Evolutionary conservation across 192 early-diverging fungal species (phyloP).

Genomic region (Geosiphon pyriformis): DNA sequence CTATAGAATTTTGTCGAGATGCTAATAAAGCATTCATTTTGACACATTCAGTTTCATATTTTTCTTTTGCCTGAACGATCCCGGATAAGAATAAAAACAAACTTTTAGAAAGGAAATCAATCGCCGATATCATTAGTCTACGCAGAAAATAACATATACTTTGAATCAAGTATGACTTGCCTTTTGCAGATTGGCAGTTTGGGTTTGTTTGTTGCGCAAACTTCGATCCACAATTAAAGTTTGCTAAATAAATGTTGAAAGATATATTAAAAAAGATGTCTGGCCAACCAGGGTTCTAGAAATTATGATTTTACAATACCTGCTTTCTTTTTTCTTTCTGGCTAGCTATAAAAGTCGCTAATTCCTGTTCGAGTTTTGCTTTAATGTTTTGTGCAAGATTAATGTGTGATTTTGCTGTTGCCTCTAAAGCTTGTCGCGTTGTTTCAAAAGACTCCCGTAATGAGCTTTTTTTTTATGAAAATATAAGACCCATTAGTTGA

Average conservation of each 20-base stretch:
- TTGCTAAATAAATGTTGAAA: constrained; percentile 20
- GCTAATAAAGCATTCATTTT: constrained; percentile 31
- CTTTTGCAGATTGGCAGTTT: constrained; percentile 40
- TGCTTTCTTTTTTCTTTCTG: constrained; percentile 61
- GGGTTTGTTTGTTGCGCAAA: constrained; percentile 47
- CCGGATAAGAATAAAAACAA: background rate
- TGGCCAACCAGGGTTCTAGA: background rate
- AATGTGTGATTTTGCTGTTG: constrained; percentile 54
- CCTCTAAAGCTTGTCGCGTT: constrained; percentile 56
- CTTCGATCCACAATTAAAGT: constrained; percentile 47
- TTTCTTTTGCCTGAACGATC: constrained; percentile 35
- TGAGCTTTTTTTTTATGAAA: constrained; percentile 31
- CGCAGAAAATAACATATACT: background rate
- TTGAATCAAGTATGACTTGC: constrained; percentile 20
- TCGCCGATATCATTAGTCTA: background rate
- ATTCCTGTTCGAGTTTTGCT: constrained; percentile 51
- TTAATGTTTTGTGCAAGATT: constrained; percentile 60
- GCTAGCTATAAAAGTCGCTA: constrained; percentile 55
- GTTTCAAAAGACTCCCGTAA: constrained; percentile 52
- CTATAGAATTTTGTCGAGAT: constrained; percentile 30
- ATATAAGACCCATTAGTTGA: too few species aligned
- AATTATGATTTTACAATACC: constrained; percentile 27
- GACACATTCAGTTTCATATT: constrained; percentile 39
- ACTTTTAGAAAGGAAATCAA: background rate
- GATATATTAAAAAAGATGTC: background rate